Evolutionary conservation across 2,329 filamentous ascomycete species (phyloP).

Genomic region (Ascochyta koolunga): DNA sequence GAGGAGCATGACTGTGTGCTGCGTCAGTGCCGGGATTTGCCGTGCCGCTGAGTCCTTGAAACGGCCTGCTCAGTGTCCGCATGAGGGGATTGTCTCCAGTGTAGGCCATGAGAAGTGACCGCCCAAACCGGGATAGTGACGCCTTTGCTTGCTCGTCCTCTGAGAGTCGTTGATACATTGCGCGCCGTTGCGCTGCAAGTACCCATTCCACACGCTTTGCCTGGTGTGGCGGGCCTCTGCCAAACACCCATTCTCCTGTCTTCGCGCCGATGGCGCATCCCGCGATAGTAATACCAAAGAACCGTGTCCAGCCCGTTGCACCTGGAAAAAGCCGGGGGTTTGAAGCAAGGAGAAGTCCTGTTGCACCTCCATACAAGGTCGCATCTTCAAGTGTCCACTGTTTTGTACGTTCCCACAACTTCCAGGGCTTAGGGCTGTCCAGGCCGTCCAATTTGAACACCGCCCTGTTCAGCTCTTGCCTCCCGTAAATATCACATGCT

Average conservation of each 20-base stretch:
- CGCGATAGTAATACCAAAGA: constrained; percentile 23
- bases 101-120: constrained; percentile 14
- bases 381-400: constrained; percentile 24
- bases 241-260: constrained; percentile 2
- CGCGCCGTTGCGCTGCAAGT: not conserved
- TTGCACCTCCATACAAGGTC: constrained; percentile 19
- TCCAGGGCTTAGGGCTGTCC: constrained; percentile 22
- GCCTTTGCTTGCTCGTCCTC: constrained; percentile 17
- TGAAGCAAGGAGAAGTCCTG: constrained; percentile 21
- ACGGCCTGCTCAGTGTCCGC: constrained; percentile 4
- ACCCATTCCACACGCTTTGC: constrained; percentile 4
- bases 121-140: constrained; percentile 21
- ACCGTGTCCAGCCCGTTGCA: constrained; percentile 21
- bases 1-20: not conserved
- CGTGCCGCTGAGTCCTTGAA: not conserved
- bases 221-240: constrained; percentile 2
- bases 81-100: constrained; percentile 2
- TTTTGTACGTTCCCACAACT: constrained; percentile 31
- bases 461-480: constrained; percentile 25
- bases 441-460: constrained; percentile 25
- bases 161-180: constrained; percentile 15
- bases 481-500: constrained; percentile 17
- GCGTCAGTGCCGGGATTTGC: not conserved
- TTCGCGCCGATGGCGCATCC: constrained; percentile 22
- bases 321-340: constrained; percentile 26